Evolutionary conservation across 352 stramenopile genomes (phyloP), one percentile per base, ranked within the genome.

Genomic region (Phytophthora nicotianae): DNA sequence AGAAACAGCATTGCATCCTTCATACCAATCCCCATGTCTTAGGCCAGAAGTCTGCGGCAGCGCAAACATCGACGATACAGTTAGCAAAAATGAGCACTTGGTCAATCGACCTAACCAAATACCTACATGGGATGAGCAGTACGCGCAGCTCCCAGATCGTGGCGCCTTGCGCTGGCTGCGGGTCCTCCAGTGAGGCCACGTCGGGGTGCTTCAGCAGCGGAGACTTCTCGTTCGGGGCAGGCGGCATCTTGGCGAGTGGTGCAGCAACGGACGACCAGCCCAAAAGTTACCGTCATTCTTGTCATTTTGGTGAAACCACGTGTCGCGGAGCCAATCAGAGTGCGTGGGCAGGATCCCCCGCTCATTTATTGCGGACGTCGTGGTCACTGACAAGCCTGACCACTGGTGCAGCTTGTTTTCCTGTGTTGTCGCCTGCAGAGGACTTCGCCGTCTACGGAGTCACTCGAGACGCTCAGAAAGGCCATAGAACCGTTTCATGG

Each of bases 81-180:
- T 65, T 48, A 61, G n/a, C 8, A 57, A 50, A 54, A 33, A 7
- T 47, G 10, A n/a, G n/a, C 50, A 24, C 14, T 46, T 16, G n/a
- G 9, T 10, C 32, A 38, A 38, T n/a, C 13, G 13, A 60, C 9
- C 8, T 47, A 33, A 16, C 0, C 11, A 20, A 51, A 56, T 23
- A 46, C 64, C 26, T 79, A 92, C 83, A 92, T 21, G 83, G 81
- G n/a, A 82, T 64, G 21, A 92, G 76, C 58, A 92, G 67, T 55
- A 90, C 79, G 43, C 79, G 77, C 40, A 92, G 72, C 46, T 89
- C 75, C 72, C 78, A 88, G 35, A 79, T 23, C 11, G 79, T 77
- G 14, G 89, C 69, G 52, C 49, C 53, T 49, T 61, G 41, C 3
- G 4, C 53, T 26, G 46, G 24, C 50, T 59, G 58, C 24, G 72